These are phyloP conservation scores for Diplocarpon rosae DNA, from an alignment of 2,329 filamentous ascomycete genomes.

Conservation along the genomic window DNA sequence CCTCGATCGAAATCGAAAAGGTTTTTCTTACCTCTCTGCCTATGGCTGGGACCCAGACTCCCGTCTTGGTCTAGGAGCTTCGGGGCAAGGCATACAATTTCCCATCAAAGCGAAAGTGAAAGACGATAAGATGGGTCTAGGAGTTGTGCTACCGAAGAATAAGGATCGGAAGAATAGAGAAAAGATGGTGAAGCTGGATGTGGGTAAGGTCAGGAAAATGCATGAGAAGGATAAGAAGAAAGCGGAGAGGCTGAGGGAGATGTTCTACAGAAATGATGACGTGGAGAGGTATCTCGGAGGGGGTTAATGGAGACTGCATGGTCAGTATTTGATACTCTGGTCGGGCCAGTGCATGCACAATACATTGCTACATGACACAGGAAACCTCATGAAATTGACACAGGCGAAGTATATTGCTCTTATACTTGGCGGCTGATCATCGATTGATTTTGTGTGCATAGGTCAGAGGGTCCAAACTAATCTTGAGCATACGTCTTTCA, in stretches of 20 bases:
- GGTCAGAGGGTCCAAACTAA: too few relatives aligned
- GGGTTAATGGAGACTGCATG: conserved; percentile 5
- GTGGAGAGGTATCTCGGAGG: conserved; percentile 51
- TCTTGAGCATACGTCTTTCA: too few relatives aligned
- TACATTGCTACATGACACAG: too few relatives aligned
- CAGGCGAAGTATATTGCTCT: too few relatives aligned
- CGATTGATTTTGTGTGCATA: too few relatives aligned
- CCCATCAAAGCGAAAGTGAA: conserved; percentile 64
- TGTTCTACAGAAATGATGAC: conserved; percentile 68
- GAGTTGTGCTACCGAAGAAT: conserved; percentile 35
- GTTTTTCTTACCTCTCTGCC: conserved; percentile 51
- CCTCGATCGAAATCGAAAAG: conserved; percentile 59
- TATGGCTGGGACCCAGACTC: conserved; percentile 69
- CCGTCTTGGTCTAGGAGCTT: conserved; percentile 58
- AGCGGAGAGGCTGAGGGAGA: conserved; percentile 50
- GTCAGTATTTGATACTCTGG: background rate
- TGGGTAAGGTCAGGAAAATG: conserved; percentile 56
- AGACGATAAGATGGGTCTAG: conserved; percentile 64
- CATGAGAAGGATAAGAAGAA: conserved; percentile 51
- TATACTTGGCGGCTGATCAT: too few relatives aligned
- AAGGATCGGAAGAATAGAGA: conserved; percentile 30
- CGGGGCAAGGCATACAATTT: conserved; percentile 57
- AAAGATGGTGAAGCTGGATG: conserved; percentile 46
- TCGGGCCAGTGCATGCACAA: too few relatives aligned
- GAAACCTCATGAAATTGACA: too few relatives aligned